Evolutionary conservation across 371 early-diverging fungal species (phyloP), one percentile per base, ranked within the genome.

Genomic region (Mortierella sp.): DNA sequence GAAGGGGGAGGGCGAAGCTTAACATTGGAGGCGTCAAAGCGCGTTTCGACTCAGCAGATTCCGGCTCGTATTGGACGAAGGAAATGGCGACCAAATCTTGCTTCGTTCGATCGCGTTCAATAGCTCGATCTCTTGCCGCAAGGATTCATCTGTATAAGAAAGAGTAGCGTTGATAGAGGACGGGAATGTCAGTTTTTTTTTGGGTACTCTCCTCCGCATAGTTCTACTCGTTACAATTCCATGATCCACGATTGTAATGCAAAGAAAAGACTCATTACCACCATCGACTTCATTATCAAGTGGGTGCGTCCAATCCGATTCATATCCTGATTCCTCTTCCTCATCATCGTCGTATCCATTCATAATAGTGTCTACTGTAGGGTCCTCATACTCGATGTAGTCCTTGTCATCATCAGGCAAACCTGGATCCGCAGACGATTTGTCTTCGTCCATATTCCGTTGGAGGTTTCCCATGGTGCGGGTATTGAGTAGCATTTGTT

Each of bases 51-150:
- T n/a, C n/a, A n/a, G n/a, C n/a, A n/a, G n/a, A n/a, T n/a, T n/a
- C n/a, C n/a, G n/a, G n/a, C n/a, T n/a, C n/a, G 30, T 41, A 0
- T 23, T 14, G 1, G 56, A 28, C 21, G 45, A 27, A 19, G 28
- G 48, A 39, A 19, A 72, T 1, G 72, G 72, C 23, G 67, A 54
- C 72, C 72, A 72, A 3, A 55, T 49, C 54, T 54, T 66, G 41
- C 43, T 67, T n/a, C 67, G 42, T 34, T 72, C 72, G 10, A 72
- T 45, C 0, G 72, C 67, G 39, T 27, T 48, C 0, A 72, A 60
- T 9, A 72, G 14, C 24, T 57, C 54, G 46, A 62, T 54, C 38
- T 72, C 72, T n/a, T 62, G 57, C 26, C 45, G 54, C 27, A 53
- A 24, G 18, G 67, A 49, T 30, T 50, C 54, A 16, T 72, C 72